These are phyloP conservation scores for Neocatenulostroma microsporum DNA, from an alignment of 2,329 filamentous ascomycete genomes.

Conservation along the genomic window DNA sequence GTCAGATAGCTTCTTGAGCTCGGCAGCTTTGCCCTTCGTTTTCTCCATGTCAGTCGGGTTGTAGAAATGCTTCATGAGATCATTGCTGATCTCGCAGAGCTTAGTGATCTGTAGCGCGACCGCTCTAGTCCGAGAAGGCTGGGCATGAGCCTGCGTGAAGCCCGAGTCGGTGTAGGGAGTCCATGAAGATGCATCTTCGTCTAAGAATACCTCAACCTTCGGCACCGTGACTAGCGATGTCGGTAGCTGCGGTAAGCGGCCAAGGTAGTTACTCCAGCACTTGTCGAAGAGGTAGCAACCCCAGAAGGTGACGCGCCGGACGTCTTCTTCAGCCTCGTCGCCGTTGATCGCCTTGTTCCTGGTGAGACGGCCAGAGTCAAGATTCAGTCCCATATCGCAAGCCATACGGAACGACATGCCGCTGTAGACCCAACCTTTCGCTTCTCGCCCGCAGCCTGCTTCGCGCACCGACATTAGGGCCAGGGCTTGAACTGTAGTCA, in stretches of 20 bases:
- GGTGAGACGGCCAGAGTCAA: conserved; percentile 64
- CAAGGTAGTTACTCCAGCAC: conserved; percentile 96
- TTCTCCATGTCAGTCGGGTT: conserved; percentile 61
- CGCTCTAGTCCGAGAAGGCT: conserved; percentile 75
- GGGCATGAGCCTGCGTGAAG: conserved; percentile 61
- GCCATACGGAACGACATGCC: conserved; percentile 99
- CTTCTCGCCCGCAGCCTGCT: conserved; percentile 86
- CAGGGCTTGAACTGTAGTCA: conserved; percentile 87
- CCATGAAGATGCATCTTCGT: conserved; percentile 81
- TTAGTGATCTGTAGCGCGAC: conserved; percentile 72
- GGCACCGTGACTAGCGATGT: conserved; percentile 72
- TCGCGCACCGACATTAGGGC: conserved; percentile 95
- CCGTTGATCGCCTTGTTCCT: conserved; percentile 33
- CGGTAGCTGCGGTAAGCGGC: conserved; percentile 78
- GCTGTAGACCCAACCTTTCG: conserved; percentile 96
- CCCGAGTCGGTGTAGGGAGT: conserved; percentile 81
- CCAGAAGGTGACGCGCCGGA: conserved; percentile 88
- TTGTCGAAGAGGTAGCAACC: conserved; percentile 98
- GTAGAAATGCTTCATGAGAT: conserved; percentile 84
- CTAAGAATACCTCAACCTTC: conserved; percentile 83
- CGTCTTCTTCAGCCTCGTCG: conserved; percentile 81
- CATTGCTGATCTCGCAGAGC: conserved; percentile 88
- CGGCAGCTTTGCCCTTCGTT: conserved; percentile 63
- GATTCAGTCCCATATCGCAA: conserved; percentile 82
- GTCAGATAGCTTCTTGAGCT: conserved; percentile 87